Conservation (phyloP, 2,329 filamentous ascomycete genomes). For the Hortaea werneckii region DNA sequence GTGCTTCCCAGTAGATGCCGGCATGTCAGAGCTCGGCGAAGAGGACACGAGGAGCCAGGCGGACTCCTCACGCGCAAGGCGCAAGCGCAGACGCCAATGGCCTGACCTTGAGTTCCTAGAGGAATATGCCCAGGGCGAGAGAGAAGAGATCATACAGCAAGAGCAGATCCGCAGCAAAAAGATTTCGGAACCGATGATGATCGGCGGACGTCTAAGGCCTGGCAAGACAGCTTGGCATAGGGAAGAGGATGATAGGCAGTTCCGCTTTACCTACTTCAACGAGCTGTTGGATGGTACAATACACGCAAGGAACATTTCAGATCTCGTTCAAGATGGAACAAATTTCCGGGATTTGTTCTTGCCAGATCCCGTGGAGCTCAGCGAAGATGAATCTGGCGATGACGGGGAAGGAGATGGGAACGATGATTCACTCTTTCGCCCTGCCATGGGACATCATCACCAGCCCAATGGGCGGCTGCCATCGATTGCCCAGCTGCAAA, state of each 20-base stretch:
- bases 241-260: conserved; percentile 80
- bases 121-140: conserved; percentile 84
- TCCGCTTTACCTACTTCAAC: conserved; percentile 97
- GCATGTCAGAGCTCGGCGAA: conserved; percentile 68
- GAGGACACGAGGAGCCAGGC: conserved; percentile 36
- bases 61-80: conserved; percentile 27
- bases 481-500: background rate
- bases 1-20: conserved; percentile 69
- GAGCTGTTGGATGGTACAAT: conserved; percentile 94
- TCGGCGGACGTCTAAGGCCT: conserved; percentile 79
- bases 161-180: conserved; percentile 79
- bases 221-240: conserved; percentile 71
- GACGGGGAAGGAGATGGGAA: conserved; percentile 37
- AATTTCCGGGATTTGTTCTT: conserved; percentile 83
- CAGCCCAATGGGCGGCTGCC: conserved; percentile 1
- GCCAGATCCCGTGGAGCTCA: conserved; percentile 68
- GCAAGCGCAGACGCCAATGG: conserved; percentile 62
- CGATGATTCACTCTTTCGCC: conserved; percentile 1
- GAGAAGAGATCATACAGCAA: conserved; percentile 61
- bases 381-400: conserved; percentile 55
- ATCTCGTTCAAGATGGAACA: conserved; percentile 74
- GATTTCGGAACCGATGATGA: conserved; percentile 85
- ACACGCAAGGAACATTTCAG: conserved; percentile 89
- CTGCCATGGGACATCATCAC: background rate
- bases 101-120: conserved; percentile 76